Evolutionary conservation across 768 basidiomycete genomes (phyloP).

Genomic region (Boletales sp.): DNA sequence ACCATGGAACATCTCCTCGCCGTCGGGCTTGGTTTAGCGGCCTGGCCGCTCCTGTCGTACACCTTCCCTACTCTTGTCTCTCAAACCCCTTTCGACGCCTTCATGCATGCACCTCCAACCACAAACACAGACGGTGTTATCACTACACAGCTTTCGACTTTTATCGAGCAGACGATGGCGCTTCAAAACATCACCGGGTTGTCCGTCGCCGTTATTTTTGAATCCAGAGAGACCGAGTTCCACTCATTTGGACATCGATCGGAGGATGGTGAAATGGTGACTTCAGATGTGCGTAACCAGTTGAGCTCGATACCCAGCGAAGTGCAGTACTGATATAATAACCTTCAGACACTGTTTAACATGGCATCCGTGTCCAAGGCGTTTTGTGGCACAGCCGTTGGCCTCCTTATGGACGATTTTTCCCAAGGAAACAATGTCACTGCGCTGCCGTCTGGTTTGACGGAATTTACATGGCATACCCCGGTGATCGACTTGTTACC

Average conservation of each 20-base stretch:
- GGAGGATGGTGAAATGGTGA: constrained; percentile 34
- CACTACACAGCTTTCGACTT: constrained; percentile 15
- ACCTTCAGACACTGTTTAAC: constrained; percentile 35
- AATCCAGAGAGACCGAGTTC: constrained; percentile 26
- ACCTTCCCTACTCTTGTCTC: constrained; percentile 3
- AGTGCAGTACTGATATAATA: background rate
- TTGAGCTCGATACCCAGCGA: background rate
- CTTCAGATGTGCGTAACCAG: constrained; percentile 28
- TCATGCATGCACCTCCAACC: background rate
- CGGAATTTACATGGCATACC: constrained; percentile 35
- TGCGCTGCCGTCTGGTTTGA: constrained; percentile 28
- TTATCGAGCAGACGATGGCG: constrained; percentile 18
- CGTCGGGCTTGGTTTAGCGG: background rate
- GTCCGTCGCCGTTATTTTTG: constrained; percentile 26
- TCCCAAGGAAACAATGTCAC: constrained; percentile 32
- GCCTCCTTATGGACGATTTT: constrained; percentile 42
- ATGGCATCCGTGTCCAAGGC: constrained; percentile 39
- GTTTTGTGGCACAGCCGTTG: constrained; percentile 37
- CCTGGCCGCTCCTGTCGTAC: constrained; percentile 11
- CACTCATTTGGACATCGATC: constrained; percentile 30
- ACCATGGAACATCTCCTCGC: too few species aligned
- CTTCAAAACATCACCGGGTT: constrained; percentile 29
- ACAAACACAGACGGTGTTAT: constrained; percentile 2
- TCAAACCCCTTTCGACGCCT: background rate
- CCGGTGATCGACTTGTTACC: constrained; percentile 37